A percentile compares a stretch with the other conserved stretches of the same genome.
Evolutionary conservation across 2,329 filamentous ascomycete species (phyloP).

Genomic region (Clonostachys rhizophaga): DNA sequence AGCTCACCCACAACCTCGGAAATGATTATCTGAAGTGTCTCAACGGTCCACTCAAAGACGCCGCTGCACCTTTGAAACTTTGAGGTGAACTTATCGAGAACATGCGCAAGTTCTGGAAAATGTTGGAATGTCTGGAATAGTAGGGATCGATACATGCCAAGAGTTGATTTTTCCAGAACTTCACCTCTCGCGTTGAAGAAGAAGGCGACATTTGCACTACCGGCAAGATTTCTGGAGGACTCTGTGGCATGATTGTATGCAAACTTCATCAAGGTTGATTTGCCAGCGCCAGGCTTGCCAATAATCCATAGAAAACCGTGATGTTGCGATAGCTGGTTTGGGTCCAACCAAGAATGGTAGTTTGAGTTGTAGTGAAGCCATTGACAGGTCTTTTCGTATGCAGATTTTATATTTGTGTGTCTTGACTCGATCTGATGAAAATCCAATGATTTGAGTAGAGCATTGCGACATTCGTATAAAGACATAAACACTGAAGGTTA

Average conservation of each 20-base stretch:
- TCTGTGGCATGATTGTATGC: not conserved
- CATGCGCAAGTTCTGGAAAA: constrained; percentile 18
- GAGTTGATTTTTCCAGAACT: constrained; percentile 10
- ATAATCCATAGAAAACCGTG: not conserved
- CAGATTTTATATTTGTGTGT: constrained; percentile 1
- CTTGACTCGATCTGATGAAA: constrained; percentile 9
- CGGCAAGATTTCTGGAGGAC: not conserved
- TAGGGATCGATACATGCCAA: constrained; percentile 45
- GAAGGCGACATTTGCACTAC: constrained; percentile 20
- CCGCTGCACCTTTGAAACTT: no score
- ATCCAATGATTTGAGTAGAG: no score
- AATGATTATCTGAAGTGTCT: not conserved
- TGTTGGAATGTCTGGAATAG: constrained; percentile 31
- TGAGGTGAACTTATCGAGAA: constrained; percentile 13
- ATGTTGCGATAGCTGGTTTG: not conserved
- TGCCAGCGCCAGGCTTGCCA: no score
- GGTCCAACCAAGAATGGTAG: not conserved
- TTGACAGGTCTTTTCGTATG: no score
- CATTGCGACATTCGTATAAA: no score
- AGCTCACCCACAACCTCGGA: not conserved
- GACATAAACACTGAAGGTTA: no score
- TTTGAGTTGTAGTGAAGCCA: no score
- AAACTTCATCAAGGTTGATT: no score
- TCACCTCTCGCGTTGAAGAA: constrained; percentile 46
- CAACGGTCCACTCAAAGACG: no score